phyloP scores from a whole-genome alignment of 1,139 yeast genomes.

The Suhomyces ambrosiae region DNA sequence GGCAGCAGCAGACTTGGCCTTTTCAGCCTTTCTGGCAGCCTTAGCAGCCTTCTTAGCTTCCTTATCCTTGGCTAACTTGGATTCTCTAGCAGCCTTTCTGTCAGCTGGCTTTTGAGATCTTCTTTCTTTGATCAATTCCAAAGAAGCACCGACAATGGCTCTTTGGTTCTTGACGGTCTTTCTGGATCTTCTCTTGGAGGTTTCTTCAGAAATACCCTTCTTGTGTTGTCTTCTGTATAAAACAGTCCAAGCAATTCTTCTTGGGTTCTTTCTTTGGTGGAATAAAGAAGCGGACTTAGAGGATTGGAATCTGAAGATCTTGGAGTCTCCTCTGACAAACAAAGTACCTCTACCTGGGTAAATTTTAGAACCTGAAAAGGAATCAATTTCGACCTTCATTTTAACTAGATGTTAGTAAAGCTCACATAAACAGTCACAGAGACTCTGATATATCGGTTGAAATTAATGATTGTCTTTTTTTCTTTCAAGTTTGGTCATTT shows the following conservation, averaged over 20 bases:
- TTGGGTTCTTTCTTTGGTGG: slow-evolving; percentile 99
- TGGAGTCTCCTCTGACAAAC: slow-evolving; percentile 99
- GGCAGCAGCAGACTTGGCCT: slow-evolving; percentile 82
- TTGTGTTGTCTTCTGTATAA: slow-evolving; percentile 99
- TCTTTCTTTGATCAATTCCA: slow-evolving; percentile 97
- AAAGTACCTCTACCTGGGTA: slow-evolving; percentile 99
- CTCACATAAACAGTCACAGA: too few relatives aligned
- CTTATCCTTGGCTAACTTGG: slow-evolving; percentile 87
- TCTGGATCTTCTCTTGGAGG: slow-evolving; percentile 95
- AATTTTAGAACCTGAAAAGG: slow-evolving; percentile 99
- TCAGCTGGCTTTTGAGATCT: slow-evolving; percentile 94
- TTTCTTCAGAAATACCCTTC: slow-evolving; percentile 99
- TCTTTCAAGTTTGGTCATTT: too few relatives aligned
- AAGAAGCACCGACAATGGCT: slow-evolving; percentile 99
- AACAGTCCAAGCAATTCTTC: slow-evolving; percentile 99
- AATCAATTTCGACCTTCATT: slow-evolving; percentile 99
- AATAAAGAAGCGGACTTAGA: slow-evolving; percentile 97
- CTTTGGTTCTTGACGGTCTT: slow-evolving; percentile 98
- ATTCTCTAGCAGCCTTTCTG: slow-evolving; percentile 97
- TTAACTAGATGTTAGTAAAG: slow-evolving; percentile 31
- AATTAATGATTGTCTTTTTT: too few relatives aligned
- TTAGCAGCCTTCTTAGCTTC: slow-evolving; percentile 93
- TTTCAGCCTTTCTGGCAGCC: slow-evolving; percentile 93
- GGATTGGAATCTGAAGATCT: slow-evolving; percentile 98
- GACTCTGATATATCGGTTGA: too few relatives aligned